phyloP scores from a whole-genome alignment of 2,329 filamentous ascomycete species.

The Aureobasidium zeae region DNA sequence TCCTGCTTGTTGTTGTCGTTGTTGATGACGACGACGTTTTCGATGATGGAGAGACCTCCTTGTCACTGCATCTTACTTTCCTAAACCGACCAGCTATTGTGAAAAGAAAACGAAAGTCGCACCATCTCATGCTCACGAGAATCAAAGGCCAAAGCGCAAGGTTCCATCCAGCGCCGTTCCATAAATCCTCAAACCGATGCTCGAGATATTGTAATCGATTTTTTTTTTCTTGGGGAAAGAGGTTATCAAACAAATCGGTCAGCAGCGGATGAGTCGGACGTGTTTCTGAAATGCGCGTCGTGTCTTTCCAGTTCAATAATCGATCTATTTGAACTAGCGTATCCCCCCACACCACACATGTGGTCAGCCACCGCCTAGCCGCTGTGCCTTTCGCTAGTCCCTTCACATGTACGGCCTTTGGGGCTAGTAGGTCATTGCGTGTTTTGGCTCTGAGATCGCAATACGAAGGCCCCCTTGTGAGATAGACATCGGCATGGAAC shows the following conservation, averaged over 20 bases:
- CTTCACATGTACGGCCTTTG: constrained; percentile 12
- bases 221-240: too few species aligned
- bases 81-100: too few species aligned
- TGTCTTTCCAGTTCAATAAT: constrained; percentile 6
- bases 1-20: neutral
- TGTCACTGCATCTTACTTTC: constrained; percentile 11
- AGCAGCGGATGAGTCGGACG: constrained; percentile 5
- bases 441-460: constrained; percentile 4
- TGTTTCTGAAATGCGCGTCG: constrained; percentile 2
- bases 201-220: too few species aligned
- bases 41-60: constrained; percentile 12
- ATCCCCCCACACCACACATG: constrained; percentile 5
- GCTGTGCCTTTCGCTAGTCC: constrained; percentile 12
- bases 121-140: neutral
- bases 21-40: constrained; percentile 3
- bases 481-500: constrained; percentile 7
- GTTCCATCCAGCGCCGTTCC: neutral
- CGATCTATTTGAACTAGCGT: constrained; percentile 6
- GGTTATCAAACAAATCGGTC: constrained; percentile 9
- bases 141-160: neutral
- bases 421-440: neutral
- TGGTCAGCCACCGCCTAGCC: neutral
- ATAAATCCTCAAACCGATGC: too few species aligned
- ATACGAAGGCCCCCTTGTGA: constrained; percentile 5
- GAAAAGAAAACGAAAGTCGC: constrained; percentile 7